Evolutionary conservation across 495 filamentous ascomycete species (phyloP), one percentile per base, ranked within the genome.

Genomic region (Penicillium angulare): DNA sequence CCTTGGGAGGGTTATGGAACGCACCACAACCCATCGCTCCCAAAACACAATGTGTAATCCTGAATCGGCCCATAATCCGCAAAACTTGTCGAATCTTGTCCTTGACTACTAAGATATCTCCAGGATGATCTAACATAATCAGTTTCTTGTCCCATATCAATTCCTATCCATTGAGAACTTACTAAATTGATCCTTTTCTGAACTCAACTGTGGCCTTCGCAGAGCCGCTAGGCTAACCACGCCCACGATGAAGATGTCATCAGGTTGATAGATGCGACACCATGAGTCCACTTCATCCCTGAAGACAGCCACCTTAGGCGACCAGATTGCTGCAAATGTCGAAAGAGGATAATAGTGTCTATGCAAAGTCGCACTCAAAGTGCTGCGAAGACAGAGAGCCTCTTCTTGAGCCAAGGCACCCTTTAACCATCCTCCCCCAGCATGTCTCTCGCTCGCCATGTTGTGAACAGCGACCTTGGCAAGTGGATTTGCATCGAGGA

Each of bases 11-110:
- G 55, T 87, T 85, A 5, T 52, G 55, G 63, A 84, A 87, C 4
- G 77, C 82, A 3, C 85, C 85, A 50, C 86, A 88, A 0, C 86
- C 86, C 65, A 87, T 70, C 0, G 86, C 85, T 0, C 86, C 85
- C 1, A 88, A 71, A 3, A 87, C 78, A 12, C 87, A 54, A 58
- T 72, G 69, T 10, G 73, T 67, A 54, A 84, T 79, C 6, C 70
- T 72, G 16, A 76, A 72, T 5, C 56, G 49, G 4, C 71, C 82
- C 10, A 79, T 74, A 27, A 86, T 66, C 1, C 81, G 72, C 20
- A 87, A 65, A n/a, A 75, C 68, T 39, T 80, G 47, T 22, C 82
- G 64, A 63, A 87, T 84, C 64, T 87, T 89, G 17, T 67, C 65
- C 53, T 77, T 72, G 54, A 76, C 82, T 6, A 74, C 36, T 10